Evolutionary conservation across 441 rosid species (phyloP).

Genomic region (Hura crepitans): DNA sequence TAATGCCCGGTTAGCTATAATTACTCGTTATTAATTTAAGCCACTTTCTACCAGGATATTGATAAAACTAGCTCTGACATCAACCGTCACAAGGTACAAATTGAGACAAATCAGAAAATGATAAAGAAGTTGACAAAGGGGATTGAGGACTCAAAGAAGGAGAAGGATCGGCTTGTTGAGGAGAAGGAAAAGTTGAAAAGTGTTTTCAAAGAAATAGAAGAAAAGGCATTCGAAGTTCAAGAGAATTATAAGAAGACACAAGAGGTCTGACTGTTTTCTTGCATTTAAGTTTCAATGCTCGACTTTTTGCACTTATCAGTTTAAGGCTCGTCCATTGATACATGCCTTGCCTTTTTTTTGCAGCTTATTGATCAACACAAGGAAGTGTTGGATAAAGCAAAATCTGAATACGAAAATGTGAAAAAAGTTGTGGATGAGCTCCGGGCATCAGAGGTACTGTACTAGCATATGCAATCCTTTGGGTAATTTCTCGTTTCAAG

Average conservation of each 20-base stretch:
- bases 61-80: conserved; percentile 78
- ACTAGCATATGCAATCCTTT: conserved; percentile 13
- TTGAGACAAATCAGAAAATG: conserved; percentile 81
- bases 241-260: conserved; percentile 71
- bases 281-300: conserved; percentile 11
- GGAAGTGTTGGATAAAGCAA: conserved; percentile 63
- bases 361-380: conserved; percentile 78
- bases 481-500: conserved; percentile 20
- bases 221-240: conserved; percentile 79
- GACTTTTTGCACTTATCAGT: not conserved
- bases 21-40: conserved; percentile 21
- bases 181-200: conserved; percentile 64
- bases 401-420: conserved; percentile 57
- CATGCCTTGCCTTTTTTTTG: conserved; percentile 24
- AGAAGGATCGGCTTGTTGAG: conserved; percentile 59
- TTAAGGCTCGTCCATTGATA: conserved; percentile 7
- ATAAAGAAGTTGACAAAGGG: conserved; percentile 82
- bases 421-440: conserved; percentile 74
- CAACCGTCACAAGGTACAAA: conserved; percentile 84
- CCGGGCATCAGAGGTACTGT: conserved; percentile 76
- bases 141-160: conserved; percentile 72
- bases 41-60: conserved; percentile 54
- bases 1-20: conserved; percentile 16
- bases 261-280: conserved; percentile 40
- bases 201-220: conserved; percentile 64